Evolutionary conservation across 2,329 filamentous ascomycete genomes (phyloP).

Genomic region (Microsporum ferrugineum): DNA sequence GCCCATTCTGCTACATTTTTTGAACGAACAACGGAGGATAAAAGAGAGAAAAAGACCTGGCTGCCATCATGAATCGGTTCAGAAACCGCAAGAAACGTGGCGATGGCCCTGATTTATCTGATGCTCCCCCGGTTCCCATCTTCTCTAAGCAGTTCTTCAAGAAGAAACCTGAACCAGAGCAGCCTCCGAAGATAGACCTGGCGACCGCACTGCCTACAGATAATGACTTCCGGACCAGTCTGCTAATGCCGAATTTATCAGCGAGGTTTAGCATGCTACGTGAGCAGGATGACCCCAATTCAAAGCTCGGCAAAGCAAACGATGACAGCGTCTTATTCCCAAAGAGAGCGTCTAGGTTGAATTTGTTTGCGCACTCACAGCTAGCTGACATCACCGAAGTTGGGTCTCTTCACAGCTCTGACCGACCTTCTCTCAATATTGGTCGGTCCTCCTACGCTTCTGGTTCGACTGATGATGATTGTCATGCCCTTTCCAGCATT

Average conservation of each 20-base stretch:
- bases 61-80: slow-evolving; percentile 31
- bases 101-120: slow-evolving; percentile 18
- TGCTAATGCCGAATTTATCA: slow-evolving; percentile 90
- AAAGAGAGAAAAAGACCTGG: neutral
- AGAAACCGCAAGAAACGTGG: slow-evolving; percentile 31
- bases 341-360: slow-evolving; percentile 65
- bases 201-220: slow-evolving; percentile 61
- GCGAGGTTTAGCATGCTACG: slow-evolving; percentile 93
- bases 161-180: slow-evolving; percentile 44
- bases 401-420: slow-evolving; percentile 58
- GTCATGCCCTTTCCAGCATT: slow-evolving; percentile 52
- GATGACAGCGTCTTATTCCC: slow-evolving; percentile 86
- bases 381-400: slow-evolving; percentile 85
- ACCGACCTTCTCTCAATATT: slow-evolving; percentile 46
- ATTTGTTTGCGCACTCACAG: slow-evolving; percentile 56
- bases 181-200: slow-evolving; percentile 56
- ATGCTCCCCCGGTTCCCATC: slow-evolving; percentile 20
- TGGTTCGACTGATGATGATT: slow-evolving; percentile 55
- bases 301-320: slow-evolving; percentile 82
- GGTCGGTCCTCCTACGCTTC: slow-evolving; percentile 55
- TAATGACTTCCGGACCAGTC: slow-evolving; percentile 88
- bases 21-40: neutral
- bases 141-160: slow-evolving; percentile 34
- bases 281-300: slow-evolving; percentile 84
- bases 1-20: neutral